Evolutionary conservation across 495 filamentous ascomycete species (phyloP), one percentile per base, ranked within the genome.

Genomic region (Trichocladium uniseriatum): DNA sequence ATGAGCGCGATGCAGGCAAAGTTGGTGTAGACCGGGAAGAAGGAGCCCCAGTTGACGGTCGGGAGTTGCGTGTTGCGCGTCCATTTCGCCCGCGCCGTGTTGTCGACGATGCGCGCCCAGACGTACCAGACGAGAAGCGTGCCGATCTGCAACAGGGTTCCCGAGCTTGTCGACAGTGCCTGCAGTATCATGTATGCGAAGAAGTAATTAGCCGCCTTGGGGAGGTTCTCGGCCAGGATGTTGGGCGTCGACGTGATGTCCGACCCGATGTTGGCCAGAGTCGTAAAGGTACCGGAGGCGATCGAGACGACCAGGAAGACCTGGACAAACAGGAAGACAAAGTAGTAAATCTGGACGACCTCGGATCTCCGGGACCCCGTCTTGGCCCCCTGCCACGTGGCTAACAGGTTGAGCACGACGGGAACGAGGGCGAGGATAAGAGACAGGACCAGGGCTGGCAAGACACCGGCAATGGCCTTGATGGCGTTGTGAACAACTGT

Each of bases 101-200:
- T 86, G 67, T 98, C 94, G 43, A 92, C 53, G 2, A 95, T 67
- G 10, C 82, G 83, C 10, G 81, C 79, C 19, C 90, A 66, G 37
- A 96, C 65, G 57, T 89, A 96, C 79, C 88, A 94, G 52, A 84
- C 73, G 39, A 89, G 64, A 14, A 95, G 69, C 24, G 78, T 79
- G 22, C 77, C 77, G 41, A 94, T 79, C 58, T 98, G 94, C n/a
- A 95, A 73, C 11, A 98, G 72, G 11, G 87, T 87, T 58, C 87
- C 89, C 21, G 91, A 90, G 66, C 88, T 94, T 56, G 85, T 84
- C 49, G 86, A 86, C 57, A 98, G 75, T 14, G 89, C 87, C 61
- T 96, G 94, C 16, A 98, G 79, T 62, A 97, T 81, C 81, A 98
- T 89, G 72, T 98, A 98, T 5, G 87, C 89, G 72, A 96, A 97